phyloP scores from a whole-genome alignment of 1,284 basidiomycete genomes.

The Ceratobasidium theobromae region DNA sequence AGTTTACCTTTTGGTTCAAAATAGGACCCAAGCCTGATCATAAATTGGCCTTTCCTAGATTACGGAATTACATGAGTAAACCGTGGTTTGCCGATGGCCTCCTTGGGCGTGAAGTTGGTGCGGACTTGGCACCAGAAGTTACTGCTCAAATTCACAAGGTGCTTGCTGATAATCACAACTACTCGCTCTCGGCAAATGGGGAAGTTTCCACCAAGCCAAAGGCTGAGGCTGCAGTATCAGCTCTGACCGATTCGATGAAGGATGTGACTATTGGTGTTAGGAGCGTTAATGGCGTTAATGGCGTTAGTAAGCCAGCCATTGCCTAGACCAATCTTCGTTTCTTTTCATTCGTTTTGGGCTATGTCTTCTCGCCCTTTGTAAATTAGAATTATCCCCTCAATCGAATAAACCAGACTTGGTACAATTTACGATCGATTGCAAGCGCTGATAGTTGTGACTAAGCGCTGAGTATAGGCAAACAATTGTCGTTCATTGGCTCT shows the following conservation, averaged over 20 bases:
- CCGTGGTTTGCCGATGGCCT: slow-evolving; percentile 69
- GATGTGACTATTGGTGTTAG: slow-evolving; percentile 5
- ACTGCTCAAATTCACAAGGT: slow-evolving; percentile 21
- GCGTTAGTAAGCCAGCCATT: too few species aligned
- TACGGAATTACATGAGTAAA: slow-evolving; percentile 97
- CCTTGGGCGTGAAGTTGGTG: slow-evolving; percentile 1
- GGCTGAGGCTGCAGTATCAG: slow-evolving; percentile 3
- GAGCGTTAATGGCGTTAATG: slow-evolving; percentile 15
- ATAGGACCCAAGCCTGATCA: slow-evolving; percentile 4
- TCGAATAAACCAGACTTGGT: background rate
- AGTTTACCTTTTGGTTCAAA: slow-evolving; percentile 39
- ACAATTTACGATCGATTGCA: background rate
- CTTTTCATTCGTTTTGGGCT: background rate
- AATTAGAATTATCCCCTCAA: background rate
- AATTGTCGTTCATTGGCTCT: slow-evolving; percentile 32
- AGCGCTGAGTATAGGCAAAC: slow-evolving; percentile 15
- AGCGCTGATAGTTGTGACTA: background rate
- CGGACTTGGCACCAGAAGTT: slow-evolving; percentile 5
- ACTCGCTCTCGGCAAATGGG: background rate
- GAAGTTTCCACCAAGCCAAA: background rate
- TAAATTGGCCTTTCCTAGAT: slow-evolving; percentile 50
- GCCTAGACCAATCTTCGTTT: background rate
- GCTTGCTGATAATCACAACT: slow-evolving; percentile 14
- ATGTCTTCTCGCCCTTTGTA: background rate
- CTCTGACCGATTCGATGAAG: slow-evolving; percentile 15